Conservation (phyloP, 352 stramenopile species). For the Pythium brachiatum region DNA sequence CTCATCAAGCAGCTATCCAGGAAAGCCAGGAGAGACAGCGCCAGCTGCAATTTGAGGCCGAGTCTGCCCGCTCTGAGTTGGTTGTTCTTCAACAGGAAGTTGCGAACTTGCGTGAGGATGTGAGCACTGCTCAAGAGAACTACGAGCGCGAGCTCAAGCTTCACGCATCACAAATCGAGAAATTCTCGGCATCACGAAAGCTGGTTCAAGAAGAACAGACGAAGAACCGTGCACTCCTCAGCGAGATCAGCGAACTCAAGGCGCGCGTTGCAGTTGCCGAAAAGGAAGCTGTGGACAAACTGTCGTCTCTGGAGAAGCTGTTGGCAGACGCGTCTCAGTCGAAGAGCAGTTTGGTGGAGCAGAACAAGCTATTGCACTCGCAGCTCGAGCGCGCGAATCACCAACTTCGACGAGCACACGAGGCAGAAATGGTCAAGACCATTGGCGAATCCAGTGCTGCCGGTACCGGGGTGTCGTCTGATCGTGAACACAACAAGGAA, state of each 20-base stretch:
- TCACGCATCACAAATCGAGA: conserved; percentile 62
- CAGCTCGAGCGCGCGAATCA: conserved; percentile 60
- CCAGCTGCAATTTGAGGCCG: conserved; percentile 42
- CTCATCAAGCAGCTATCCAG: conserved; percentile 36
- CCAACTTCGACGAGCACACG: conserved; percentile 58
- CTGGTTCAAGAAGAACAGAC: conserved; percentile 51
- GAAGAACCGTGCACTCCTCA: conserved; percentile 34
- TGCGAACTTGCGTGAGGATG: conserved; percentile 37
- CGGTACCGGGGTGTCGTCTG: conserved; percentile 5
- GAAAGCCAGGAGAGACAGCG: conserved; percentile 50
- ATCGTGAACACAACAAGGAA: conserved; percentile 38
- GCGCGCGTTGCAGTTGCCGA: conserved; percentile 27
- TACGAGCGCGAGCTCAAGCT: conserved; percentile 85
- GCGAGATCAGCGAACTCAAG: conserved; percentile 41
- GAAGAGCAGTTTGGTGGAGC: conserved; percentile 49
- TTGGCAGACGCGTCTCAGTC: conserved; percentile 46
- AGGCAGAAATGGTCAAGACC: conserved; percentile 44
- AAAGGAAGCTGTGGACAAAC: conserved; percentile 32
- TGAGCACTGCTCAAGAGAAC: conserved; percentile 58
- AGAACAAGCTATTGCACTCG: conserved; percentile 74
- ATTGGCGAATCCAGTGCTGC: background rate
- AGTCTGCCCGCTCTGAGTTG: conserved; percentile 45
- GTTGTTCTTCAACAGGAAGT: conserved; percentile 47
- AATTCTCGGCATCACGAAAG: conserved; percentile 46
- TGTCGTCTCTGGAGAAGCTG: conserved; percentile 48